phyloP scores from a whole-genome alignment of 257 asterid species.

The Ocimum tenuiflorum region DNA sequence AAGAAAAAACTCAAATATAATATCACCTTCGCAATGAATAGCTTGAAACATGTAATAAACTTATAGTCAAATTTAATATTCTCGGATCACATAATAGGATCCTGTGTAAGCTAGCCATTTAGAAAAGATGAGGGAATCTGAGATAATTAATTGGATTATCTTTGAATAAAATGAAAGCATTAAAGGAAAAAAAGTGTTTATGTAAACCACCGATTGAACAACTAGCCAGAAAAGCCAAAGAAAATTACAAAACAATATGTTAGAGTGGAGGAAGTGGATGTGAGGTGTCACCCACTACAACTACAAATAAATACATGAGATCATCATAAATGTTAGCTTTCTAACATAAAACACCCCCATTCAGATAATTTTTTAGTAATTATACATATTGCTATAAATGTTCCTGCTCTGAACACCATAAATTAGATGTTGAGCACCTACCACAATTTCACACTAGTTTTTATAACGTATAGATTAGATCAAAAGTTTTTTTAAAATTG shows the following conservation, averaged over 20 bases:
- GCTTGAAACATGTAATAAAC: too few relatives aligned
- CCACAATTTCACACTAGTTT: too few relatives aligned
- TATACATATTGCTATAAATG: neutral
- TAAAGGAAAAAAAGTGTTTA: neutral
- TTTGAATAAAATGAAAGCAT: neutral
- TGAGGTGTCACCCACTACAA: slow-evolving; percentile 28
- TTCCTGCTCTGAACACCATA: too few relatives aligned
- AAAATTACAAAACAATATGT: neutral
- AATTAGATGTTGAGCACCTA: too few relatives aligned
- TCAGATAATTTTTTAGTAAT: neutral
- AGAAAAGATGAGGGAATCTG: neutral
- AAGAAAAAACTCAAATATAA: too few relatives aligned
- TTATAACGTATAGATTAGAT: too few relatives aligned
- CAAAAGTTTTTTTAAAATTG: too few relatives aligned
- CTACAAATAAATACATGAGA: slow-evolving; percentile 19
- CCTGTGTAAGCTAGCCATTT: neutral
- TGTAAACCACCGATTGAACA: slow-evolving; percentile 11
- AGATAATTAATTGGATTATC: neutral
- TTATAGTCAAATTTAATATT: too few relatives aligned
- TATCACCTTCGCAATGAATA: too few relatives aligned
- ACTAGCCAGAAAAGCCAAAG: neutral
- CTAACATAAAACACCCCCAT: neutral
- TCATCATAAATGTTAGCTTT: neutral
- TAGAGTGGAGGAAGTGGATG: slow-evolving; percentile 32
- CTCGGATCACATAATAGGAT: too few relatives aligned